Base-by-base conservation (phyloP, 169 alveolate genomes). In the Condylostoma magnum region DNA sequence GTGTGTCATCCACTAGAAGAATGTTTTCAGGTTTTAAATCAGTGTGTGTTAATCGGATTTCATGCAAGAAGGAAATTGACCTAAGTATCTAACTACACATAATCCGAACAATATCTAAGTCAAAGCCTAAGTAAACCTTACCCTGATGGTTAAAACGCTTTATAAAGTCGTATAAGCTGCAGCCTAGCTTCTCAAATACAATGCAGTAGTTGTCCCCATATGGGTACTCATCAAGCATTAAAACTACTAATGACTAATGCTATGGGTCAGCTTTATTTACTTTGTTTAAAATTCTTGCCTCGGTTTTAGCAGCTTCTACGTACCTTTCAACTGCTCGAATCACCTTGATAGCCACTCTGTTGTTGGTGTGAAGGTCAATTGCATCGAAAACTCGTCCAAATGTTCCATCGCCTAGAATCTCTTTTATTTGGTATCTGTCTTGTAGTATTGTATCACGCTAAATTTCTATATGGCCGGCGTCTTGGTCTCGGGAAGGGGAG, bases 21-120 rank as follows among this genome's bases (percentile, higher is more conserved):
- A 98, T 96, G 83, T 98, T 98, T 79, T 98, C 99, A 6, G 99
- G 99, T 85, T 97, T 98, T 69, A 98, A 86, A 88, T 98, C 99
- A n/a, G 99, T 97, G 82, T 98, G 99, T 3, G 99, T 94, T 60
- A 98, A 80, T 18, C 86, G 77, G 65, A 93, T 81, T 27, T 80
- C 85, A 56, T 96, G 97, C 51, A 98, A 79, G 77, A 96, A 98
- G 53, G 93, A 84, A 10, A 97, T 79, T 0, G 98, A 97, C 53
- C 87, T 85, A 75, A 97, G 89, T 53, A 95, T 79, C 86, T 98
- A 97, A 67, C 82, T 84, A 8, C 99, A 98, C 37, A 97, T 86
- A 12, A 76, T 69, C 82, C 94, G 96, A 10, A 98, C 95, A 71
- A 95, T 97, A 28, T 89, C 84, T 65, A 95, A 74, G 30, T 87